These are phyloP conservation scores for Rhizopus sp. DNA, from an alignment of 371 early-diverging fungal genomes.

Conservation along the genomic window DNA sequence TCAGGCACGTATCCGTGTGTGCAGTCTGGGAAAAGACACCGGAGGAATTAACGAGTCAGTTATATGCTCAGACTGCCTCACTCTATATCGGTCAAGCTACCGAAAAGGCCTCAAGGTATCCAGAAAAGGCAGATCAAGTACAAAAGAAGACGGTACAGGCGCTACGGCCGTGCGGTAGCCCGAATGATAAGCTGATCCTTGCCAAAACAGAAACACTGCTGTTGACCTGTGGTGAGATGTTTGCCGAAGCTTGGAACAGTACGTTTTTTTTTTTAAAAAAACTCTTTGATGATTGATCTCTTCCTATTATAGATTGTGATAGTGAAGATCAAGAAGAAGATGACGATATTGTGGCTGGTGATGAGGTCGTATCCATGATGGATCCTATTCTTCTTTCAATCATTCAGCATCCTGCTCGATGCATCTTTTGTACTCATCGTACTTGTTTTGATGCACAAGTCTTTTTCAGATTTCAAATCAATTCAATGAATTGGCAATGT, in stretches of 20 bases:
- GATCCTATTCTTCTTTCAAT: conserved; percentile 38
- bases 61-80: conserved; percentile 30
- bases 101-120: conserved; percentile 17
- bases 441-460: conserved; percentile 38
- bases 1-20: conserved; percentile 33
- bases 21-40: conserved; percentile 33
- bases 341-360: conserved; percentile 25
- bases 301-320: background rate
- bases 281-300: background rate
- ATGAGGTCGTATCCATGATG: conserved; percentile 33
- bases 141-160: conserved; percentile 21
- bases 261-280: background rate
- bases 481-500: conserved; percentile 26
- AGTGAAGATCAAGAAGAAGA: conserved; percentile 13
- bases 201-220: conserved; percentile 18
- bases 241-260: conserved; percentile 24
- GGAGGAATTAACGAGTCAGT: conserved; percentile 31
- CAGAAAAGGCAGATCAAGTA: conserved; percentile 10
- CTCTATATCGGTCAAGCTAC: conserved; percentile 25
- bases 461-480: conserved; percentile 23
- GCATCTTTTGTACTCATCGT: conserved; percentile 42
- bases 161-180: conserved; percentile 9
- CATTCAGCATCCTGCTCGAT: conserved; percentile 40
- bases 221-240: conserved; percentile 19
- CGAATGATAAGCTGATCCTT: conserved; percentile 18